Conservation (phyloP, 2,329 filamentous ascomycete genomes). For the Aureobasidium sp. region DNA sequence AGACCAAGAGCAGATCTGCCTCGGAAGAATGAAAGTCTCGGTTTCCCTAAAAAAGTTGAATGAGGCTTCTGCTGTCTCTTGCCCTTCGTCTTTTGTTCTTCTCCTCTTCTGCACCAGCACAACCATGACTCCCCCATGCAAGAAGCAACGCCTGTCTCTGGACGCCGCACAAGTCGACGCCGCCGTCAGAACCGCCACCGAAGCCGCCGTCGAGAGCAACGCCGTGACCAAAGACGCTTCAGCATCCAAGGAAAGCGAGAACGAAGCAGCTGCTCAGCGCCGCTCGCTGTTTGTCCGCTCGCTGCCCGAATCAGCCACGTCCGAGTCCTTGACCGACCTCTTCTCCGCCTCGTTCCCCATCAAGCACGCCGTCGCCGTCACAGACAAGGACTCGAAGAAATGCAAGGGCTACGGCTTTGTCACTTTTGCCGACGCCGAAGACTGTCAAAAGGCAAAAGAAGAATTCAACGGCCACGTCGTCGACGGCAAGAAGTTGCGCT, state of each 20-base stretch:
- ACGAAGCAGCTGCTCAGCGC: slow-evolving; percentile 20
- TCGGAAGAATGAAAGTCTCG: slow-evolving; percentile 1
- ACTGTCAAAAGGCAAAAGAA: slow-evolving; percentile 72
- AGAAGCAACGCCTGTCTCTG: slow-evolving; percentile 35
- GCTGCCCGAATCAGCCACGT: slow-evolving; percentile 69
- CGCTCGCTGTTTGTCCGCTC: slow-evolving; percentile 79
- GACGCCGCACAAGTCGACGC: slow-evolving; percentile 30
- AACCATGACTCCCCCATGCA: slow-evolving; percentile 34
- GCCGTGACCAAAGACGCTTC: slow-evolving; percentile 4
- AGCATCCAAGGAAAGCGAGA: slow-evolving; percentile 7
- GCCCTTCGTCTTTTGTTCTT: background rate
- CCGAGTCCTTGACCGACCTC: slow-evolving; percentile 73
- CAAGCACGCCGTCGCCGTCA: slow-evolving; percentile 90
- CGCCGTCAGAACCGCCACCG: slow-evolving; percentile 24
- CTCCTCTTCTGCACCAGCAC: background rate
- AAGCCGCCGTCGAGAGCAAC: slow-evolving; percentile 16
- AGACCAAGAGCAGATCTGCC: background rate
- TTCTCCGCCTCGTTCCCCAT: slow-evolving; percentile 93
- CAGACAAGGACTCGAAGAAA: slow-evolving; percentile 75
- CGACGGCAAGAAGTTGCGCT: slow-evolving; percentile 71
- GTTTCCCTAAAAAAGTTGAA: slow-evolving; percentile 8
- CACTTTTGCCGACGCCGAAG: slow-evolving; percentile 88
- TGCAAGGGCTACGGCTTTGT: slow-evolving; percentile 95
- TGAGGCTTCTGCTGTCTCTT: slow-evolving; percentile 7
- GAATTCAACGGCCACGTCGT: slow-evolving; percentile 74